These are phyloP conservation scores for Anacardium occidentale DNA, from an alignment of 345 rosid species.

Conservation along the genomic window DNA sequence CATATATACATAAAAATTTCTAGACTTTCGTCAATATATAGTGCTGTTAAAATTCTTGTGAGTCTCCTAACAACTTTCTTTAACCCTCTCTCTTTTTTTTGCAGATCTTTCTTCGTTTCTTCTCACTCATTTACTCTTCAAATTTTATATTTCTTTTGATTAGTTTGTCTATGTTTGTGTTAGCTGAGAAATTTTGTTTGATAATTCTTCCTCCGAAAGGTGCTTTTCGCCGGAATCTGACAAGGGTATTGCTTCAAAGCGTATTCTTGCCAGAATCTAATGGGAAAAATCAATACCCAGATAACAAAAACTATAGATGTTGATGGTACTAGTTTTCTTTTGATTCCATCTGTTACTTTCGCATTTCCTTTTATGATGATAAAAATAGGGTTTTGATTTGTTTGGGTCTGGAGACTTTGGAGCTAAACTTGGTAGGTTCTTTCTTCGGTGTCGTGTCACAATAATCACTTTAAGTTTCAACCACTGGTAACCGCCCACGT, in stretches of 20 bases:
- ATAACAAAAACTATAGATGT: neutral
- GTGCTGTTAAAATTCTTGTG: constrained; percentile 12
- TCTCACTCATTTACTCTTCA: neutral
- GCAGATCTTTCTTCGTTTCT: neutral
- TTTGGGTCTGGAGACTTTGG: constrained; percentile 20
- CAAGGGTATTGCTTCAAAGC: neutral
- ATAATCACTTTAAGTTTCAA: constrained; percentile 22
- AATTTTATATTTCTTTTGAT: neutral
- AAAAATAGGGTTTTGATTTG: constrained; percentile 24
- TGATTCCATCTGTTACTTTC: constrained; percentile 3
- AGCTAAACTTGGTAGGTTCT: constrained; percentile 22
- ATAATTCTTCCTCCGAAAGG: neutral
- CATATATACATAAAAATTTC: neutral
- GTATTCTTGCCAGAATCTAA: constrained; percentile 10
- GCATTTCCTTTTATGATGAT: neutral
- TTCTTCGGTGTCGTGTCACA: constrained; percentile 21
- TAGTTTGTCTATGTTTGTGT: no score
- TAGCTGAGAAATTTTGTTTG: neutral
- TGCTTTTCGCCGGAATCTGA: constrained; percentile 16
- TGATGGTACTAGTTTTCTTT: neutral
- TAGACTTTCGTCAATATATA: neutral
- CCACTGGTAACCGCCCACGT: constrained; percentile 34
- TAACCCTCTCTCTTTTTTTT: neutral
- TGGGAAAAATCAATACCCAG: constrained; percentile 14
- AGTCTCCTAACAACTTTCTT: neutral